Conservation (phyloP, 768 basidiomycete species). For the Mycena belliarum region DNA sequence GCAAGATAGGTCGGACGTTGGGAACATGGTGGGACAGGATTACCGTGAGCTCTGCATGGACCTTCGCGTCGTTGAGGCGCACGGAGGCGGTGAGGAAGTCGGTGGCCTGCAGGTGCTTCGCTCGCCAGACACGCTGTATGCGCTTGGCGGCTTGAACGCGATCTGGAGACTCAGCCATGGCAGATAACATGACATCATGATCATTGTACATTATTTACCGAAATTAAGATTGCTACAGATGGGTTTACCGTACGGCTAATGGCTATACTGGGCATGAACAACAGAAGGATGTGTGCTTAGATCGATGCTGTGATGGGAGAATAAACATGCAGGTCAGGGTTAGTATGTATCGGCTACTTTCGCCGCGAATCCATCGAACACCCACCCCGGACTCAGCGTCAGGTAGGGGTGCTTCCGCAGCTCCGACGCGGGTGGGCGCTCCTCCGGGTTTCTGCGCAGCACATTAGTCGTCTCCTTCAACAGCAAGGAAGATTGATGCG, state of each 20-base stretch:
- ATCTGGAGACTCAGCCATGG: not conserved
- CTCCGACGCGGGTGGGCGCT: slow-evolving; percentile 78
- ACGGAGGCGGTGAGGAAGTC: slow-evolving; percentile 31
- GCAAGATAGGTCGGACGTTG: not conserved
- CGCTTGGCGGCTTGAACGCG: slow-evolving; percentile 33
- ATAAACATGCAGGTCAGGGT: slow-evolving; percentile 19
- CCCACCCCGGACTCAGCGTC: slow-evolving; percentile 69
- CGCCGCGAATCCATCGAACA: slow-evolving; percentile 59
- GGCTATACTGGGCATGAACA: slow-evolving; percentile 34
- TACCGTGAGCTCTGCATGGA: slow-evolving; percentile 40
- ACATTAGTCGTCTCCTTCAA: slow-evolving; percentile 4
- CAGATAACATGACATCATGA: not conserved
- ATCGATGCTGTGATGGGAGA: slow-evolving; percentile 11
- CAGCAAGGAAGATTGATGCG: slow-evolving; percentile 28
- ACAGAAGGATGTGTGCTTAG: slow-evolving; percentile 12
- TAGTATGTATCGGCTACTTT: slow-evolving; percentile 33
- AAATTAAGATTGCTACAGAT: slow-evolving; percentile 41
- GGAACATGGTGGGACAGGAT: not conserved
- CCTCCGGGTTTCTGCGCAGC: slow-evolving; percentile 72
- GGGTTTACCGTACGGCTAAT: slow-evolving; percentile 35
- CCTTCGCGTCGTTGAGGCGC: slow-evolving; percentile 42
- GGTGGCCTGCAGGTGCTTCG: slow-evolving; percentile 20
- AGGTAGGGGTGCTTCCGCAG: slow-evolving; percentile 82
- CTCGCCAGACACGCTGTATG: slow-evolving; percentile 44
- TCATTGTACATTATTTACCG: slow-evolving; percentile 26